Percentiles rank a stretch among this genome's conserved stretches.
phyloP scores from a whole-genome alignment of 2,329 filamentous ascomycete species.

The Arachnomyces sp. region DNA sequence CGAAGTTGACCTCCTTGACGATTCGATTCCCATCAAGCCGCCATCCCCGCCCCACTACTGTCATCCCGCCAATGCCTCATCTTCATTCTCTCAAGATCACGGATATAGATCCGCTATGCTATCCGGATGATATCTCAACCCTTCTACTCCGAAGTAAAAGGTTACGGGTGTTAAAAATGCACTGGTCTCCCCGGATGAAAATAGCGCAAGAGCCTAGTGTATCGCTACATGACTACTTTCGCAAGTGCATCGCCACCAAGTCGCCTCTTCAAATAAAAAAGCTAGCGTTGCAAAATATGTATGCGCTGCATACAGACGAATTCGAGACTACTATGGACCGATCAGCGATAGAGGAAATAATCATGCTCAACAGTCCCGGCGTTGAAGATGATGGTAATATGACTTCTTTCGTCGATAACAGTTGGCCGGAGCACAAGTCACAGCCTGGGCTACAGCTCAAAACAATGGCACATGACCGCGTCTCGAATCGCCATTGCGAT shows the following conservation, averaged over 20 bases:
- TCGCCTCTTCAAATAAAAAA: constrained; percentile 43
- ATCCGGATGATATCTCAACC: constrained; percentile 55
- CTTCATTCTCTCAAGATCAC: constrained; percentile 47
- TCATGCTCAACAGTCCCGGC: constrained; percentile 47
- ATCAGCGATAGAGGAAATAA: constrained; percentile 40
- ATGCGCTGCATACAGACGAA: constrained; percentile 44
- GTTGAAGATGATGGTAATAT: constrained; percentile 32
- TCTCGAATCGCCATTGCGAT: constrained; percentile 38
- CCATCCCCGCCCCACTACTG: constrained; percentile 49
- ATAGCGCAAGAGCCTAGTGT: constrained; percentile 51
- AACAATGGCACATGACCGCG: constrained; percentile 42
- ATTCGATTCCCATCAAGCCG: constrained; percentile 50
- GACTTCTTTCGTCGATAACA: constrained; percentile 49
- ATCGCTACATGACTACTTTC: constrained; percentile 48
- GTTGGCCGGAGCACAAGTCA: constrained; percentile 38
- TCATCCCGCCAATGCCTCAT: constrained; percentile 51
- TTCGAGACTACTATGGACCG: constrained; percentile 40
- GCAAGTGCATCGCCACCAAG: constrained; percentile 43
- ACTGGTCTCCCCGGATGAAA: constrained; percentile 57
- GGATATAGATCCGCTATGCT: constrained; percentile 57
- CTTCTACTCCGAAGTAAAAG: constrained; percentile 48
- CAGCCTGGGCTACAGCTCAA: constrained; percentile 34
- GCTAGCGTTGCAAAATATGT: constrained; percentile 51
- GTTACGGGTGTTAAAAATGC: constrained; percentile 48
- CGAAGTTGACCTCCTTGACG: constrained; percentile 46